Evolutionary conservation across 371 early-diverging fungal species (phyloP).

Genomic region (Mucor velutinosus): DNA sequence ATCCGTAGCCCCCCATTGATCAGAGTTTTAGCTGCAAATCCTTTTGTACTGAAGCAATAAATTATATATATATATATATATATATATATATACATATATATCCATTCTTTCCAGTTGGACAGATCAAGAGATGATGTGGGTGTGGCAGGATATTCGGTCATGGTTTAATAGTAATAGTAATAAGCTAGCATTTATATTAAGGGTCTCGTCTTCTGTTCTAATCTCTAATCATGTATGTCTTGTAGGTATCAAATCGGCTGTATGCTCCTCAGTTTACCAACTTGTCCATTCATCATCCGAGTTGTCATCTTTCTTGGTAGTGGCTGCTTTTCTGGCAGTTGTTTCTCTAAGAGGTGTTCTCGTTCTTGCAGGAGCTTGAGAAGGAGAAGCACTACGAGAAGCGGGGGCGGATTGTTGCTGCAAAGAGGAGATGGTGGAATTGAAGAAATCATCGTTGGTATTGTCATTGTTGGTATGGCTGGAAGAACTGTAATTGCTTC

Average conservation of each 20-base stretch:
- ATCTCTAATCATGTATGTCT: background rate
- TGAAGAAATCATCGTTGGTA: slow-evolving; percentile 45
- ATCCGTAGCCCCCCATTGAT: slow-evolving; percentile 68
- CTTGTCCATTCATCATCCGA: slow-evolving; percentile 65
- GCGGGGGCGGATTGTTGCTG: slow-evolving; percentile 39
- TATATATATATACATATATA: too few relatives aligned
- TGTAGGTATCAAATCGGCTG: background rate
- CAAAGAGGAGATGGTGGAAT: slow-evolving; percentile 43
- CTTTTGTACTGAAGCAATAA: slow-evolving; percentile 32
- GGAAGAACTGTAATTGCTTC: slow-evolving; percentile 16
- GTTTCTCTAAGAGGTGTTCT: slow-evolving; percentile 40
- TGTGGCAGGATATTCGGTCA: too few relatives aligned
- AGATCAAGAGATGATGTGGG: too few relatives aligned
- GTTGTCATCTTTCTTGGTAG: slow-evolving; percentile 31
- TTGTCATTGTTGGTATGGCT: slow-evolving; percentile 12
- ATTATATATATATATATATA: background rate
- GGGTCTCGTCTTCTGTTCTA: too few relatives aligned
- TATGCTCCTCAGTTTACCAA: slow-evolving; percentile 26
- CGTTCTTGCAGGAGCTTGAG: slow-evolving; percentile 22
- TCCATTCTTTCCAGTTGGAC: background rate
- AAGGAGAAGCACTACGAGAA: slow-evolving; percentile 42
- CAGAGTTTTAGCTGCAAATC: slow-evolving; percentile 68
- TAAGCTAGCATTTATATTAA: too few relatives aligned
- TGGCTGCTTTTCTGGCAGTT: slow-evolving; percentile 1
- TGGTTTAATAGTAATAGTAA: too few relatives aligned